Evolutionary conservation across 164 flowering plant genomes (phyloP).

Genomic region (Magnolia kwangsiensis): DNA sequence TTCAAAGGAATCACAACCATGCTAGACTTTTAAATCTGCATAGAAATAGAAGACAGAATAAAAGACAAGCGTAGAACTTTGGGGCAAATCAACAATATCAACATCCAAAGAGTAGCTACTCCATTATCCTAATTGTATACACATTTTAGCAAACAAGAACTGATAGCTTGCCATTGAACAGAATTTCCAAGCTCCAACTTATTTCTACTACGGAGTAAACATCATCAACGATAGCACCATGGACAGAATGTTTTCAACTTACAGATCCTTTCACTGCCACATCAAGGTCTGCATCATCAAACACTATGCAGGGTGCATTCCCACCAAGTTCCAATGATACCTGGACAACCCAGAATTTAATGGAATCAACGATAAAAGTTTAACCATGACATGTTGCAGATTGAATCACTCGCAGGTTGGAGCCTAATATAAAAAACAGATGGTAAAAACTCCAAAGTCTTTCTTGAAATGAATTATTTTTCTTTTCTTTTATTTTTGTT

Average conservation of each 20-base stretch:
- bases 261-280: constrained; percentile 96
- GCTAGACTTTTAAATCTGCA: neutral
- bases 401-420: too few species aligned
- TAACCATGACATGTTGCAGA: neutral
- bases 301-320: constrained; percentile 96
- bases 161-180: neutral
- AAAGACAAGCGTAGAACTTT: neutral
- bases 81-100: neutral
- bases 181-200: neutral
- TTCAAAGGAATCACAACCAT: too few species aligned
- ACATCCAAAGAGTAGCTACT: neutral
- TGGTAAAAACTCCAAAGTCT: too few species aligned
- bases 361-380: neutral
- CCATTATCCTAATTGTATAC: neutral
- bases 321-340: constrained; percentile 98
- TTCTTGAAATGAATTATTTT: too few species aligned
- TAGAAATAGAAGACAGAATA: neutral
- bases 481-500: too few species aligned
- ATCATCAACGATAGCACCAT: neutral
- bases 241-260: constrained; percentile 27
- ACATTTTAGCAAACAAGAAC: neutral
- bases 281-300: constrained; percentile 95
- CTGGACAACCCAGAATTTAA: constrained; percentile 27
- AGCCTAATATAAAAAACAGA: too few species aligned
- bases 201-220: neutral